These are phyloP conservation scores for Sporothrix protearum DNA, from an alignment of 2,329 filamentous ascomycete species.

Conservation along the genomic window DNA sequence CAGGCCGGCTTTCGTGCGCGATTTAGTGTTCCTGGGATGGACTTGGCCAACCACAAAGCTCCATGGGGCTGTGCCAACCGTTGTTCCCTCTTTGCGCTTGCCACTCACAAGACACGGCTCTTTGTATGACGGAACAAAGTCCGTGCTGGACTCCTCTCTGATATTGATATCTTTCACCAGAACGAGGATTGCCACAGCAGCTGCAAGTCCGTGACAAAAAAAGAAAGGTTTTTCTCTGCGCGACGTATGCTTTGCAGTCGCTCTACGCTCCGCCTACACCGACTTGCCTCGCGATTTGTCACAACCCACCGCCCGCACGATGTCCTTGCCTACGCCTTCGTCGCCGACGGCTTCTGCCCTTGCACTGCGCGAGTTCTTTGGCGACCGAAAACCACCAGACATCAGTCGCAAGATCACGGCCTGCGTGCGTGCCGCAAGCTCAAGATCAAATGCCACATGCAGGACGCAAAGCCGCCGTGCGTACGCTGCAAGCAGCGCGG, in stretches of 20 bases:
- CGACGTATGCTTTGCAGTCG: no score
- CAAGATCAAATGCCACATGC: slow-evolving; percentile 14
- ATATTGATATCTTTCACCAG: not conserved
- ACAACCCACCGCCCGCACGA: not conserved
- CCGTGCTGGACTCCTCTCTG: not conserved
- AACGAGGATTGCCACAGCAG: not conserved
- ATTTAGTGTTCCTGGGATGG: not conserved
- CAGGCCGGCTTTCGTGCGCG: not conserved
- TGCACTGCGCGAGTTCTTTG: not conserved
- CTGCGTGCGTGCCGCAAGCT: not conserved
- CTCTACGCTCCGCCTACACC: not conserved
- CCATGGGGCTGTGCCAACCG: not conserved
- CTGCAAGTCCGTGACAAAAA: not conserved
- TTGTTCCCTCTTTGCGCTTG: not conserved
- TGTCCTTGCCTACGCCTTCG: slow-evolving; percentile 4
- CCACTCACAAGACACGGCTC: not conserved
- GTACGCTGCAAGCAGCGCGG: not conserved
- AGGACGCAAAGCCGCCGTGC: not conserved
- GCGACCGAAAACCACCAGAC: slow-evolving; percentile 6
- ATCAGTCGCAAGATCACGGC: slow-evolving; percentile 13
- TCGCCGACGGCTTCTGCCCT: not conserved
- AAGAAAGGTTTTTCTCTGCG: not conserved
- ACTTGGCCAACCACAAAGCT: not conserved
- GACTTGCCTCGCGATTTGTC: not conserved
- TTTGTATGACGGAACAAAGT: slow-evolving; percentile 8